Evolutionary conservation across 1,284 basidiomycete species (phyloP).

Genomic region (Irpex rosettiformis): DNA sequence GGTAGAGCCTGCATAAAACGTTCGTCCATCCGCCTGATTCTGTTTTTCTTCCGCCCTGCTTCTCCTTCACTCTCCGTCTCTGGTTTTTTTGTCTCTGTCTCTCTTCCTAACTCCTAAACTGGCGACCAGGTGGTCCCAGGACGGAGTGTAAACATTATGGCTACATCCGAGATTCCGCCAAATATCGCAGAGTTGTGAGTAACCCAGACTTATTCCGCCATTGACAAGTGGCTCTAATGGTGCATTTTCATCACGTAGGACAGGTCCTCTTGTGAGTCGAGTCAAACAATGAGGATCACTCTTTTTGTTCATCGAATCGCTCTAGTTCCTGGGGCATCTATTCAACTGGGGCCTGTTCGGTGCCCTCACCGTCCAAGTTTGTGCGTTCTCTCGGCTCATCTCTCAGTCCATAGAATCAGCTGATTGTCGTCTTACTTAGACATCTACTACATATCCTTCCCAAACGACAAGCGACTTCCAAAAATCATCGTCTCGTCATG

Average conservation of each 20-base stretch:
- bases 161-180: not conserved
- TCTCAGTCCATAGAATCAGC: not conserved
- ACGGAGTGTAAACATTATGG: not conserved
- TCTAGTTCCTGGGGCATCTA: constrained; percentile 15
- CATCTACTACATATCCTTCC: constrained; percentile 17
- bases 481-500: constrained; percentile 12
- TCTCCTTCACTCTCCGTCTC: not conserved
- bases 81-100: too few species aligned
- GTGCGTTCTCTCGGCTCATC: constrained; percentile 7
- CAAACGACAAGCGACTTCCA: constrained; percentile 10
- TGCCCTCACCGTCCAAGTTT: constrained; percentile 16
- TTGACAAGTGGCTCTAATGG: not conserved
- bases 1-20: not conserved
- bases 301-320: not conserved
- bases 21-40: not conserved
- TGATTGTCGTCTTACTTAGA: constrained; percentile 2
- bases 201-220: not conserved
- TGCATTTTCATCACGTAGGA: not conserved
- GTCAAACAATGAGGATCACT: too few species aligned
- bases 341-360: constrained; percentile 20
- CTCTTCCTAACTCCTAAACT: not conserved
- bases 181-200: not conserved
- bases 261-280: not conserved
- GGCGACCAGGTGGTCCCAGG: not conserved
- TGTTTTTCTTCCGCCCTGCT: not conserved